Evolutionary conservation across 2,329 filamentous ascomycete genomes (phyloP).

Genomic region (Fusarium verrucosum): DNA sequence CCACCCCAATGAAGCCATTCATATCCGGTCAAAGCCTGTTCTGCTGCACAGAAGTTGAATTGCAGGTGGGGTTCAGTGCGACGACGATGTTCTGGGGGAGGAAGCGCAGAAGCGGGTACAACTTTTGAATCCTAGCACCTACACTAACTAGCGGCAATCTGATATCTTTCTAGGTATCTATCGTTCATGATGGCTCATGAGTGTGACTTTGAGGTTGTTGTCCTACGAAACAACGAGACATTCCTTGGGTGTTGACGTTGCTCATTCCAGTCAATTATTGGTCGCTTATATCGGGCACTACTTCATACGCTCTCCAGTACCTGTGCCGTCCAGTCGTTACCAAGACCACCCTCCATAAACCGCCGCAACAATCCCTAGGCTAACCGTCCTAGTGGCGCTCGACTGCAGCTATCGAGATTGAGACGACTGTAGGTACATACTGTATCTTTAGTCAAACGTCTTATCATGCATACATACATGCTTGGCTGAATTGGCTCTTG

Average conservation of each 20-base stretch:
- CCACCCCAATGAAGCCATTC: slow-evolving; percentile 28
- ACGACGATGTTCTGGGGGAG: slow-evolving; percentile 14
- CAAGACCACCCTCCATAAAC: slow-evolving; percentile 10
- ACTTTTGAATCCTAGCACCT: slow-evolving; percentile 13
- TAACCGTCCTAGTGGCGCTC: slow-evolving; percentile 20
- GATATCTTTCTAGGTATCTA: no score
- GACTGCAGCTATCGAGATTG: slow-evolving; percentile 13
- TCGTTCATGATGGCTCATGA: slow-evolving; percentile 12
- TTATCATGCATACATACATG: no score
- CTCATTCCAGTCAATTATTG: neutral
- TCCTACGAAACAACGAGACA: slow-evolving; percentile 5
- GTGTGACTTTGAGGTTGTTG: slow-evolving; percentile 9
- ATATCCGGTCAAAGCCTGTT: slow-evolving; percentile 16
- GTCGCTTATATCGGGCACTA: neutral
- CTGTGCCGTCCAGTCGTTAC: no score
- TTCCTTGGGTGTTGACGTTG: neutral
- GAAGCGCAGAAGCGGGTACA: slow-evolving; percentile 27
- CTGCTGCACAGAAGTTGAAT: slow-evolving; percentile 21
- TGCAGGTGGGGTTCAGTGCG: slow-evolving; percentile 31
- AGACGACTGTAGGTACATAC: no score
- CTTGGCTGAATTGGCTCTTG: slow-evolving; percentile 19
- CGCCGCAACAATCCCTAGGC: slow-evolving; percentile 14
- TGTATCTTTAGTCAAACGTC: slow-evolving; percentile 22
- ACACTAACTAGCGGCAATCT: no score
- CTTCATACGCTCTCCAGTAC: no score